Base-by-base conservation (phyloP, 768 basidiomycete genomes). In the Leccinum rimulosum region DNA sequence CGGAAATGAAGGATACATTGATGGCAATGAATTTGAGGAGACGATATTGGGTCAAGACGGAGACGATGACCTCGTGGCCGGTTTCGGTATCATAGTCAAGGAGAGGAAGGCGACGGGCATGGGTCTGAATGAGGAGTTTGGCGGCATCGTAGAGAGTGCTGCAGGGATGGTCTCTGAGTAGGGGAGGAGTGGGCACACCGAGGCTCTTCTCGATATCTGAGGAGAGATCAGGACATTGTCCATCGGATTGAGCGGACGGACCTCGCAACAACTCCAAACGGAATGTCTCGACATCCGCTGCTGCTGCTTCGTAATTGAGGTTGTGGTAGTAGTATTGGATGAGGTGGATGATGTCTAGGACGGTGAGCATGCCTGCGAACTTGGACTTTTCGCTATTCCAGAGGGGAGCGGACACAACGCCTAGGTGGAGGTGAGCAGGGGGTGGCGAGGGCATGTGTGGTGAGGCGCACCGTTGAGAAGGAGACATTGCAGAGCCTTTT, bases 291-390 rank as follows among this genome's bases (percentile, higher is more conserved):
- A 98, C 96, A 66, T 98, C 95, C 11, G 87, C 83, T 0, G 88
- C 84, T 6, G 94, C 95, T 54, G 84, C 86, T 66, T 94, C 94
- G 38, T 87, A 87, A 33, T 90, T 87, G 2, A 83, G 77, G 12
- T 89, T 92, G 50, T 88, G 86, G 74, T 98, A 97, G 74, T 98
- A 99, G 77, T 95, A 97, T 68, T 99, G 97, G 64, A 99, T 98
- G 64, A 99, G 86, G 73, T 99, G 97, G 58, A 99, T 98, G 73
- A 99, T 95, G 74, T 99, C 97, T 58, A 94, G 84, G n/a, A 98
- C 93, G 9, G 97, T 99, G 69, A 99, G 89, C 96, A 99, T 98
- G 60, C 97, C 97, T 9, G 93, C 93, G 68, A 99, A 99, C 45
- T 80, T 85, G 5, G 93, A 95, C 60, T 84, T 85, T 63, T 94